phyloP scores from a whole-genome alignment of 148 eudicot genomes.

The Rhododendron ferrugineum region DNA sequence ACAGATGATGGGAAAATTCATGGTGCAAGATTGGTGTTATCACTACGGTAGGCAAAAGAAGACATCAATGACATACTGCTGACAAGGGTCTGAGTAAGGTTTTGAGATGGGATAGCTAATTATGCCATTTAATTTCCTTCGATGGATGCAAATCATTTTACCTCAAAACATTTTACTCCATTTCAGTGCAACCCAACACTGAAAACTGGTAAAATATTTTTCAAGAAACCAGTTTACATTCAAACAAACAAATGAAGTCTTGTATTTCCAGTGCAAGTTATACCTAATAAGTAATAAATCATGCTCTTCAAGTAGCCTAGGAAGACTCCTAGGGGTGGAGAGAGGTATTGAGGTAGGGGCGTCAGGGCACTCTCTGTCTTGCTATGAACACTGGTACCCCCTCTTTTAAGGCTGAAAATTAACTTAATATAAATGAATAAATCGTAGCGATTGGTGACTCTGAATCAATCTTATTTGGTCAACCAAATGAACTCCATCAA shows the following conservation, averaged over 20 bases:
- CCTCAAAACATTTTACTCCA: background rate
- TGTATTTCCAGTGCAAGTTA: background rate
- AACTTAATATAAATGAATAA: background rate
- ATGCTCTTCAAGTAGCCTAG: background rate
- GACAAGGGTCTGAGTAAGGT: no score
- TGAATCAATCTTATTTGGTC: no score
- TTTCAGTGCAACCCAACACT: background rate
- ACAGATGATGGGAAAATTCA: background rate
- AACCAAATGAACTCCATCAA: no score
- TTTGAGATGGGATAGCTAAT: no score
- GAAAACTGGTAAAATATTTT: background rate
- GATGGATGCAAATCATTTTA: background rate
- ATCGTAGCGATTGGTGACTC: no score
- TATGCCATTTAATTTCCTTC: background rate
- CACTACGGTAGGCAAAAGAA: no score
- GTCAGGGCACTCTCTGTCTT: no score
- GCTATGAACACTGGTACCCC: no score
- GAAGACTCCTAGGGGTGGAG: background rate
- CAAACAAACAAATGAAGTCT: background rate
- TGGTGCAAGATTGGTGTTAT: background rate
- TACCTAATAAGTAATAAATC: background rate
- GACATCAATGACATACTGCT: no score
- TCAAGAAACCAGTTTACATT: background rate
- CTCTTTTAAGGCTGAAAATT: background rate
- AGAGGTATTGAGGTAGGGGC: background rate